A percentile compares a stretch with the other conserved stretches of the same genome.
Conservation (phyloP, 208 protist genomes). For the Acanthamoeba culbertsoni region DNA sequence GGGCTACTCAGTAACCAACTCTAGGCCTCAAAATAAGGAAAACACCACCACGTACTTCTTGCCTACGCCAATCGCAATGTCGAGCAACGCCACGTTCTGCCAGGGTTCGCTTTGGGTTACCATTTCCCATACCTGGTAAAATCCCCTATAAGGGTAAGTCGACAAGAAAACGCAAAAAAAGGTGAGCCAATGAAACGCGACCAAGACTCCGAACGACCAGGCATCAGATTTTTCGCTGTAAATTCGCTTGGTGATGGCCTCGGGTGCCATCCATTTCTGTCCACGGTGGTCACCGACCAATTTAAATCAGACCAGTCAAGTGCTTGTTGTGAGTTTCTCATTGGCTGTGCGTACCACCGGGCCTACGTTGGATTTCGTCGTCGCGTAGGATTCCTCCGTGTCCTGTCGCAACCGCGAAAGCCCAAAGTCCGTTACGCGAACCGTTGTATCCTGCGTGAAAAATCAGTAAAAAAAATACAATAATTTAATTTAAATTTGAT, state of each 20-base stretch:
- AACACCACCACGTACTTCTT: not conserved
- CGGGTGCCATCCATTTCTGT: conserved; percentile 51
- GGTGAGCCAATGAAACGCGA: not conserved
- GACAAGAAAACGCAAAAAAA: not conserved
- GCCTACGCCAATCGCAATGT: conserved; percentile 19
- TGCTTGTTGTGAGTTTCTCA: too few species aligned
- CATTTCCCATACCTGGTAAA: not conserved
- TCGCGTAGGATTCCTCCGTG: conserved; percentile 32
- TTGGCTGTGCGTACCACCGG: conserved; percentile 21
- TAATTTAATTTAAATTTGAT: not conserved
- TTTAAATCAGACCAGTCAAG: too few species aligned
- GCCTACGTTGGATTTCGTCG: conserved; percentile 42
- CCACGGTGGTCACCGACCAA: too few species aligned
- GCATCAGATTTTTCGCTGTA: conserved; percentile 43
- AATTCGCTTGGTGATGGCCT: conserved; percentile 33
- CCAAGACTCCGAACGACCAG: conserved; percentile 47
- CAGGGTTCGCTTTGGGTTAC: conserved; percentile 12
- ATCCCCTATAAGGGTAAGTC: not conserved
- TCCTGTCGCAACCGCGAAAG: conserved; percentile 32
- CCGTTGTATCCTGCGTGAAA: not conserved
- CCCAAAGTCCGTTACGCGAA: conserved; percentile 24
- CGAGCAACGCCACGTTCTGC: conserved; percentile 3
- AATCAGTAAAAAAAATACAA: not conserved
- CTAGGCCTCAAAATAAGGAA: too few species aligned
- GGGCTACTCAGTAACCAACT: not conserved